Percentiles rank a stretch among this genome's conserved stretches.
phyloP scores from a whole-genome alignment of 140 eudicot species.

The Erigeron philadelphicus region DNA sequence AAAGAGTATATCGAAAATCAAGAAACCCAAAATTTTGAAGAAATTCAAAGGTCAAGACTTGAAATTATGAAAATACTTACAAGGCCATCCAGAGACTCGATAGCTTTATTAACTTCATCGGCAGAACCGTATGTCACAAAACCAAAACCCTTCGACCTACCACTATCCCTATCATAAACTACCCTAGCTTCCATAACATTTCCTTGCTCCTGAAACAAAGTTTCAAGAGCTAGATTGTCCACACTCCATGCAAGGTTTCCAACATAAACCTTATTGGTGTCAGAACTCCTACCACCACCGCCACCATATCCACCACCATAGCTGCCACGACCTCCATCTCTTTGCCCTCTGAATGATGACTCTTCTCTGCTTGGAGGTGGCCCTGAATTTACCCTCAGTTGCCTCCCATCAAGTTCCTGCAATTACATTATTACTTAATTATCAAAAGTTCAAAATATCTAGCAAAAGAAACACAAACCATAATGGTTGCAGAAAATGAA shows the following conservation, averaged over 20 bases:
- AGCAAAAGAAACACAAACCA: background rate
- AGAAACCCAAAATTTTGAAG: background rate
- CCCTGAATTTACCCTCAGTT: conserved; percentile 72
- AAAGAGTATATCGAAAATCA: background rate
- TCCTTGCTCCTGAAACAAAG: conserved; percentile 71
- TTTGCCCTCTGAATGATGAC: conserved; percentile 42
- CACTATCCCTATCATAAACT: conserved; percentile 81
- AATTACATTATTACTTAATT: conserved; percentile 1
- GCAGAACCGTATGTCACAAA: conserved; percentile 70
- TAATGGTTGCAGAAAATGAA: background rate
- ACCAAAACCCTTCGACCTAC: conserved; percentile 94
- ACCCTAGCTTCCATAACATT: conserved; percentile 77
- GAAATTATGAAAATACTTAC: conserved; percentile 40
- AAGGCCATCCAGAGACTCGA: conserved; percentile 63
- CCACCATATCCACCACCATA: conserved; percentile 24
- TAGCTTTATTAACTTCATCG: conserved; percentile 71
- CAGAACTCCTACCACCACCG: conserved; percentile 37
- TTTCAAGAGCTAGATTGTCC: conserved; percentile 60
- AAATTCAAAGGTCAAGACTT: background rate
- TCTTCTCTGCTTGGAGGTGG: conserved; percentile 67
- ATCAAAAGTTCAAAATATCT: background rate
- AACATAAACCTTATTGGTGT: conserved; percentile 58
- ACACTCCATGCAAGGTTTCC: conserved; percentile 89
- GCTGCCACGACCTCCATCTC: conserved; percentile 35
- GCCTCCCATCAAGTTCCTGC: conserved; percentile 79